Base-by-base conservation (phyloP, 2,329 filamentous ascomycete genomes). In the Colletotrichum sp. region DNA sequence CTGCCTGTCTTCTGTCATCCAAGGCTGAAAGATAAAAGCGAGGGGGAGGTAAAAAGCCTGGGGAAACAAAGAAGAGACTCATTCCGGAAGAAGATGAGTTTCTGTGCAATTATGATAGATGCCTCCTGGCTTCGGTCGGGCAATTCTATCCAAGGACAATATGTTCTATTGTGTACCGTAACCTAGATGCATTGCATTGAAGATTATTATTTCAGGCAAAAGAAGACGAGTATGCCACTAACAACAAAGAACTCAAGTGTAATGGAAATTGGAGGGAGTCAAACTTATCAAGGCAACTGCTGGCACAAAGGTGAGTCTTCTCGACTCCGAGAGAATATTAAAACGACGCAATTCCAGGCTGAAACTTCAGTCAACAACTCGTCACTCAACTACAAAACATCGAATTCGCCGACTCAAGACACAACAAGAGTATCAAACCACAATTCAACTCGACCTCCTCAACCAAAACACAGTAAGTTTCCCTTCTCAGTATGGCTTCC, bases 291-390 rank as follows among this genome's bases (percentile, higher is more conserved):
- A 36, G 28, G 66, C 22, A 70, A 18, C 12, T 6, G 16, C 26
- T 63, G 32, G 30, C 44, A 70, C 34, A 52, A 63, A 62, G 57
- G 44, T 48, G 68, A 52, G 9, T 13, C 55, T 70, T 70, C 68
- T 63, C 68, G 68, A 63, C 12, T 9, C 18, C 18, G 6, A 52
- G 26, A 39, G 55, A 63, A 70, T 26, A 62, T 26, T 48, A 22
- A 70, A 48, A 16, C 34, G 4, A 52, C 5, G 8, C 39, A n/a
- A 10, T 32, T 66, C 26, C 13, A 22, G n/a, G 36, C 55, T 18
- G 34, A 62, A 8, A 44, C 30, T 48, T 34, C 32, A 52, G 26
- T 16, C 18, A n/a, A 22, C 24, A 9, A n/a, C 36, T 52, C 32
- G 48, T 28, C 30, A 30, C 34, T n/a, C 16, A 13, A 24, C n/a